Evolutionary conservation across 2,329 filamentous ascomycete genomes (phyloP).

Genomic region (Stenocarpella maydis): DNA sequence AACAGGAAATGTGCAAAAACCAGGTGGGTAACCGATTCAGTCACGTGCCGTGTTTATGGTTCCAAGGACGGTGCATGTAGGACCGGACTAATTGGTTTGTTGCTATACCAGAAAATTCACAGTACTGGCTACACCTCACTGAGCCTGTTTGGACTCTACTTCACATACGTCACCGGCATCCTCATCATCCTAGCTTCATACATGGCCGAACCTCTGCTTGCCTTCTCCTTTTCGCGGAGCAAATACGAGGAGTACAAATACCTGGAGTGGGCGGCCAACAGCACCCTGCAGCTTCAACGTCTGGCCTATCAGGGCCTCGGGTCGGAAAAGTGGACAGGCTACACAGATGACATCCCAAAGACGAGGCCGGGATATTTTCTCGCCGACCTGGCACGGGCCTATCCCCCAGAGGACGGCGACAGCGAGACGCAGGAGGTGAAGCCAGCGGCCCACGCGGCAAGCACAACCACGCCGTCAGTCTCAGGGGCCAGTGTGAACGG

Average conservation of each 20-base stretch:
- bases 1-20: conserved; percentile 14
- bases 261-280: conserved; percentile 36
- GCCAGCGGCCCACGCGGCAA: not conserved
- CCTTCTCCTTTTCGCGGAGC: conserved; percentile 18
- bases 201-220: conserved; percentile 30
- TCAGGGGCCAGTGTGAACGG: not conserved
- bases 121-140: conserved; percentile 38
- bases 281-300: conserved; percentile 5
- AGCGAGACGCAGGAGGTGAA: not conserved
- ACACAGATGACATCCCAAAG: not conserved
- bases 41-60: not conserved
- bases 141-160: conserved; percentile 41
- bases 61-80: not conserved
- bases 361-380: conserved; percentile 13
- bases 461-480: not conserved
- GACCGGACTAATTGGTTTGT: not conserved
- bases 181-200: conserved; percentile 37
- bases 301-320: conserved; percentile 20
- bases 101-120: conserved; percentile 38
- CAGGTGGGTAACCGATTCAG: conserved; percentile 7
- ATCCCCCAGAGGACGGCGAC: not conserved
- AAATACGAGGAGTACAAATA: conserved; percentile 36
- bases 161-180: conserved; percentile 37
- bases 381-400: not conserved
- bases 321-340: conserved; percentile 2